Evolutionary conservation across 1,284 basidiomycete genomes (phyloP).

Genomic region (Malassezia nana): DNA sequence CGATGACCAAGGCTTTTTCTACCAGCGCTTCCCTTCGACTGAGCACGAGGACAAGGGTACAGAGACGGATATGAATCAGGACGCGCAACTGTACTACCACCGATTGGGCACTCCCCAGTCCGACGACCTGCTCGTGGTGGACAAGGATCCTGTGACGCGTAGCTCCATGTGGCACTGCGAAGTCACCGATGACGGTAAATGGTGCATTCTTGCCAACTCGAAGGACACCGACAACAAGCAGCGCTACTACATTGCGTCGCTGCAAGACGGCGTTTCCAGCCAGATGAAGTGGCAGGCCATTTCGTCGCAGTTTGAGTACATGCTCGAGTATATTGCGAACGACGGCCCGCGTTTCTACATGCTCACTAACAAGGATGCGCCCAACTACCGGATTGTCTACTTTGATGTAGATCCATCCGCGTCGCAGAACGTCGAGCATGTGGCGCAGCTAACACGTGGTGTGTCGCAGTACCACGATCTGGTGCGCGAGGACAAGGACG

Average conservation of each 20-base stretch:
- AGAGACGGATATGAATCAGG: constrained; percentile 41
- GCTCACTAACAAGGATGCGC: constrained; percentile 41
- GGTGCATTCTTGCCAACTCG: constrained; percentile 30
- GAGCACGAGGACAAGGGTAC: constrained; percentile 38
- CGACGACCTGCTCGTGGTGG: constrained; percentile 37
- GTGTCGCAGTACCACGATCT: constrained; percentile 54
- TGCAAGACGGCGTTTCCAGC: constrained; percentile 20
- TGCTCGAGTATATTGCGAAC: constrained; percentile 34
- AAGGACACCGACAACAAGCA: constrained; percentile 43
- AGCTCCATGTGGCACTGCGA: constrained; percentile 35
- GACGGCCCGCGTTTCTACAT: constrained; percentile 42
- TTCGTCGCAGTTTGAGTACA: constrained; percentile 34
- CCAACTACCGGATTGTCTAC: constrained; percentile 39
- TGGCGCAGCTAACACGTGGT: constrained; percentile 27
- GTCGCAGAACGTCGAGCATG: constrained; percentile 25
- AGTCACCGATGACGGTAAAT: constrained; percentile 39
- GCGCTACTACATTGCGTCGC: constrained; percentile 27
- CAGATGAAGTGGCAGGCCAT: constrained; percentile 37
- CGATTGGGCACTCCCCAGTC: constrained; percentile 34
- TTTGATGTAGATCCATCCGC: constrained; percentile 23
- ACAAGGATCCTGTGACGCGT: constrained; percentile 30
- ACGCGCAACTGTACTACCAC: constrained; percentile 45
- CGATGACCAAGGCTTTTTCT: constrained; percentile 44
- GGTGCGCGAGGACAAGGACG: constrained; percentile 60
- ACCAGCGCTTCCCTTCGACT: constrained; percentile 37